These are phyloP conservation scores for Crotalaria pallida DNA, from an alignment of 306 rosid genomes.

Conservation along the genomic window DNA sequence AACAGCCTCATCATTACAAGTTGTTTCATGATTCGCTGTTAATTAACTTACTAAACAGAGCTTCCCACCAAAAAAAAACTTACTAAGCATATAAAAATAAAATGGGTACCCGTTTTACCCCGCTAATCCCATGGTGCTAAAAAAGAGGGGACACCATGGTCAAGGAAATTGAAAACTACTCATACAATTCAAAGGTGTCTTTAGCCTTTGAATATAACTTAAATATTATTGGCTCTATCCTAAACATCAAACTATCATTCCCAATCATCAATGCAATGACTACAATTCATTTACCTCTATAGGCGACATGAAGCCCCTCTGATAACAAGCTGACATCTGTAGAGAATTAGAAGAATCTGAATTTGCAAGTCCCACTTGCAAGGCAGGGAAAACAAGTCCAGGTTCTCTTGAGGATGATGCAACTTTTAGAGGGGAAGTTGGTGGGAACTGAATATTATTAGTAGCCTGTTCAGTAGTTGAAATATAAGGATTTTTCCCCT, in stretches of 20 bases:
- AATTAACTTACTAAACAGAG: too few species aligned
- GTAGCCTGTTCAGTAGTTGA: conserved; percentile 25
- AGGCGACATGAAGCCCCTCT: conserved; percentile 39
- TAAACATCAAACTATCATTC: not conserved
- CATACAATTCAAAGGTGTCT: not conserved
- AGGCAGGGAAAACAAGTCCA: conserved; percentile 20
- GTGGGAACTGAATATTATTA: conserved; percentile 17
- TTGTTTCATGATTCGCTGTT: not conserved
- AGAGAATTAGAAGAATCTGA: conserved; percentile 24
- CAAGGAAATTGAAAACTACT: not conserved
- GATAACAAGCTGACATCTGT: conserved; percentile 16
- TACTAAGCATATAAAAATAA: not conserved
- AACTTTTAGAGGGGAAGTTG: conserved; percentile 21
- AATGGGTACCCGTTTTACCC: not conserved
- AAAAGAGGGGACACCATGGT: not conserved
- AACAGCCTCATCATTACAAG: not conserved
- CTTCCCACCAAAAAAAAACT: too few species aligned
- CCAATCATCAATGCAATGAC: not conserved
- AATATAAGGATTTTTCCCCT: conserved; percentile 18
- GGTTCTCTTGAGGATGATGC: conserved; percentile 26
- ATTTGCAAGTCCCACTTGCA: conserved; percentile 8
- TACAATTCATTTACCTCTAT: conserved; percentile 42
- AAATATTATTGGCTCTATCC: not conserved
- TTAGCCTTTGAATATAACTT: not conserved
- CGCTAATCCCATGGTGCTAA: not conserved